A percentile compares a stretch with the other conserved stretches of the same genome.
Conservation (phyloP, 306 rosid genomes). For the Carpinus fangiana region DNA sequence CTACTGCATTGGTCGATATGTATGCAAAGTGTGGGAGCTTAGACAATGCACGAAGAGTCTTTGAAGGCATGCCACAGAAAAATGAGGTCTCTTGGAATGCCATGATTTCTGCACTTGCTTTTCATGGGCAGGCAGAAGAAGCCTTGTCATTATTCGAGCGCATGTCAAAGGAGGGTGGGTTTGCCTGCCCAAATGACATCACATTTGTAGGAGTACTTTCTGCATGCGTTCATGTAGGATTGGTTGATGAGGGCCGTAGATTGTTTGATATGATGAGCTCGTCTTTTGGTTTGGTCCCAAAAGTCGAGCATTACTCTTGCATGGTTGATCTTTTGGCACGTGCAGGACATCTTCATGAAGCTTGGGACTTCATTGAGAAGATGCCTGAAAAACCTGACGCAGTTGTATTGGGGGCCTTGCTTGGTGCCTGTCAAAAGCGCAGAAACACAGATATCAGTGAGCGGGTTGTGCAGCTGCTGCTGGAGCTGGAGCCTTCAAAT, state of each 20-base stretch:
- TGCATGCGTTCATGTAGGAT: conserved; percentile 89
- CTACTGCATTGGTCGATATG: conserved; percentile 87
- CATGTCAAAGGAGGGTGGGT: conserved; percentile 61
- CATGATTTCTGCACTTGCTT: conserved; percentile 94
- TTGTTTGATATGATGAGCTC: conserved; percentile 72
- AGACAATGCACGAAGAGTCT: conserved; percentile 68
- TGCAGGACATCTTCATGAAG: conserved; percentile 74
- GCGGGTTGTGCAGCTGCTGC: conserved; percentile 61
- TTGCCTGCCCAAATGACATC: conserved; percentile 70
- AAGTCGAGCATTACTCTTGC: conserved; percentile 94
- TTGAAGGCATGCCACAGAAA: conserved; percentile 68
- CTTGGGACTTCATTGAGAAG: conserved; percentile 74
- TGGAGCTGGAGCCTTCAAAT: conserved; percentile 85
- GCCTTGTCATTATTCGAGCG: conserved; percentile 65
- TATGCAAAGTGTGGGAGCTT: conserved; percentile 92
- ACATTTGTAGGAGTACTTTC: conserved; percentile 89
- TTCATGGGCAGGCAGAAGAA: conserved; percentile 79
- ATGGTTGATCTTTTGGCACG: conserved; percentile 92
- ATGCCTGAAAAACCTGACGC: conserved; percentile 92
- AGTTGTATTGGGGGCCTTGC: conserved; percentile 80
- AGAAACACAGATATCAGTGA: conserved; percentile 67
- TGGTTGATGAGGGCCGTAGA: conserved; percentile 66
- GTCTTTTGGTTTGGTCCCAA: conserved; percentile 68
- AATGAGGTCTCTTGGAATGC: conserved; percentile 96
- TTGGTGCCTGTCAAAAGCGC: conserved; percentile 73